Evolutionary conservation across 169 alveolate species (phyloP), one percentile per base, ranked within the genome.

Genomic region (Cyclospora cayetanensis): DNA sequence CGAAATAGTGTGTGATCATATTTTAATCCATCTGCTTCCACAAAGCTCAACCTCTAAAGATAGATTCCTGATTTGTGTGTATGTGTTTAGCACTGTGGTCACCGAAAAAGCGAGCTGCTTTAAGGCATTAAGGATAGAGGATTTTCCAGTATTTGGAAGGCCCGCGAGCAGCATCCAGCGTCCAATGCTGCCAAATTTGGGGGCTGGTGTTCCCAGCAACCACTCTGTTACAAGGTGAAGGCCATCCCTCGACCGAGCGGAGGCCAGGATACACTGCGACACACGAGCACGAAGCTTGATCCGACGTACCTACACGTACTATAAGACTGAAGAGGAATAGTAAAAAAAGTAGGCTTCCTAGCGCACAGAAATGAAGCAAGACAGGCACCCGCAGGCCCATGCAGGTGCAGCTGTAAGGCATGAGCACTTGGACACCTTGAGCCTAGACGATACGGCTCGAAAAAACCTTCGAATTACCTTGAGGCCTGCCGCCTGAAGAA

Each of bases 101-200:
- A 74, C 53, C 20, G 85, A 9, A 27, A 74, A 29, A 1, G 97
- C 95, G 35, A 90, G 88, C 52, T 90, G 63, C 83, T 97, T 91
- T 22, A 97, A 85, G 25, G 96, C 74, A 87, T 97, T 97, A 18
- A 97, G 94, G 43, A 97, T 85, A 2, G 98, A 96, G 12, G 98
- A 96, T 86, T 97, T 97, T 1, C 98, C 98, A 22, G 96, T 97
- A 90, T 97, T 97, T 1, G 98, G 98, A 68, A 96, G 93, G n/a
- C 98, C 98, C 37, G 96, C 96, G 37, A 96, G 93, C 95, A 96
- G 92, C 76, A 95, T 27, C 96, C 98, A 95, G 39, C 91, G 93
- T 25, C 98, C 98, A 7, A 97, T 95, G 29, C 97, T 95, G 80
- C 90, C 84, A 92, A 96, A 97, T 55, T 95, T 91, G 0, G 97